Conservation (phyloP, 257 asterid species). For the Solanum chmielewskii region DNA sequence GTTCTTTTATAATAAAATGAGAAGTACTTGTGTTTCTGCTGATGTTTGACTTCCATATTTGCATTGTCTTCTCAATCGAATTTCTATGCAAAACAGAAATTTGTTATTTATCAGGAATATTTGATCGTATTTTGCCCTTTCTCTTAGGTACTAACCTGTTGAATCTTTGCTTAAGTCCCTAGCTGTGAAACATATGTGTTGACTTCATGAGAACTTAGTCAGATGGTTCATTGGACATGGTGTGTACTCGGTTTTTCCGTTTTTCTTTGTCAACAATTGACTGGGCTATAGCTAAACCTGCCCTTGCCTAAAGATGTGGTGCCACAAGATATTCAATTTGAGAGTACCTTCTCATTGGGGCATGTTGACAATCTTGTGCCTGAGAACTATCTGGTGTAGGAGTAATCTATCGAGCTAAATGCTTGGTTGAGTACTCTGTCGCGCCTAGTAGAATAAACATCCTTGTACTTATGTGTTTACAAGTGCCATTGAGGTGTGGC, state of each 20-base stretch:
- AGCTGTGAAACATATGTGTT: neutral
- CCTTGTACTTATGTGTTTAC: neutral
- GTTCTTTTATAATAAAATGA: neutral
- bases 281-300: neutral
- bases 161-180: neutral
- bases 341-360: neutral
- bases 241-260: neutral
- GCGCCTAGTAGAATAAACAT: neutral
- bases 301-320: neutral
- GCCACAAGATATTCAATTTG: neutral
- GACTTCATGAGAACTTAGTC: neutral
- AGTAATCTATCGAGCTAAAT: neutral
- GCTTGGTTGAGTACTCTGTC: neutral
- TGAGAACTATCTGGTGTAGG: neutral
- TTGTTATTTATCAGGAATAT: neutral
- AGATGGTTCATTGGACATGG: neutral
- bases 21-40: neutral
- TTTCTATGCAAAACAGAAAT: neutral
- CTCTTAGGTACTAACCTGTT: neutral
- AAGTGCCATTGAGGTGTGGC: neutral
- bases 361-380: neutral
- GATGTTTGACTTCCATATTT: neutral
- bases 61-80: neutral
- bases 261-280: neutral
- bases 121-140: neutral